These are phyloP conservation scores for Mentha longifolia DNA, from an alignment of 257 asterid species.

Conservation along the genomic window DNA sequence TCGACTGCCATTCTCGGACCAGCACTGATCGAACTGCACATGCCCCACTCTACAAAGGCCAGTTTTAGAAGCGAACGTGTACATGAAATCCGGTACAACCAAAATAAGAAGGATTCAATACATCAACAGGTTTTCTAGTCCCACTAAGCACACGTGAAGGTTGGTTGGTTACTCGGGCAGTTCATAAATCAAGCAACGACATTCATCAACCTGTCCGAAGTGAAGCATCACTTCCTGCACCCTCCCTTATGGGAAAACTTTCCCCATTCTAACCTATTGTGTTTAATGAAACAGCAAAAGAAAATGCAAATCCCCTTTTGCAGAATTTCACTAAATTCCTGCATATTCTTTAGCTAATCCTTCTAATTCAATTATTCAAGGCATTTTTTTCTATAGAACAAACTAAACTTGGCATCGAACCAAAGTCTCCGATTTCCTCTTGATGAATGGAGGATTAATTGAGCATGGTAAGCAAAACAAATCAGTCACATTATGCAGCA, in stretches of 20 bases:
- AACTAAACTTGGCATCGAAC: not conserved
- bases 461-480: not conserved
- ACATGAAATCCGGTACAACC: not conserved
- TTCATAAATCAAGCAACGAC: not conserved
- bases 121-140: too few species aligned
- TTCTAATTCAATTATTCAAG: too few species aligned
- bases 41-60: not conserved
- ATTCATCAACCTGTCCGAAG: too few species aligned
- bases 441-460: not conserved
- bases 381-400: not conserved
- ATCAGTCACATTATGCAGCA: not conserved
- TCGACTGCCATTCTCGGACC: not conserved
- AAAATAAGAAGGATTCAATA: too few species aligned
- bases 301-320: not conserved
- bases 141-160: too few species aligned
- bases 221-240: not conserved
- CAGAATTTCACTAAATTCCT: not conserved
- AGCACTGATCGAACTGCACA: not conserved
- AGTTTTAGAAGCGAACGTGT: not conserved
- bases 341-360: not conserved
- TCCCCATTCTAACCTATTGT: not conserved
- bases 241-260: not conserved
- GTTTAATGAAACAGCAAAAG: not conserved
- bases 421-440: not conserved
- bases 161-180: not conserved